Base-by-base conservation (phyloP, 495 filamentous ascomycete genomes). In the Penicillium mononematosum region DNA sequence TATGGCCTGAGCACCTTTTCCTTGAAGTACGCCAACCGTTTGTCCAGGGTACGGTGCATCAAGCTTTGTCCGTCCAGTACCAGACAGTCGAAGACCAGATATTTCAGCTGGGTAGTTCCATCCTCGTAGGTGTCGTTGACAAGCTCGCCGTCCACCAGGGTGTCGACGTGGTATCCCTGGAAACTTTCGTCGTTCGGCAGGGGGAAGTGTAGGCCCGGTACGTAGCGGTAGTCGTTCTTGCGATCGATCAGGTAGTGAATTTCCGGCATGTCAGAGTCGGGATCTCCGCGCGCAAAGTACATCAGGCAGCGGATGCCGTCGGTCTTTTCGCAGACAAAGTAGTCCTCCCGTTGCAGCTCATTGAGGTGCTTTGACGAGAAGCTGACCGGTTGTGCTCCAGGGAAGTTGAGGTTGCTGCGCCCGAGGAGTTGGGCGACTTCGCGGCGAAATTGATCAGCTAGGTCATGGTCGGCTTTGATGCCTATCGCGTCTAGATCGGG, bases 321-420 rank as follows among this genome's bases (percentile, higher is more conserved):
- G 0, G 93, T 96, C 74, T 98, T 98, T 74, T 98, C 94, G 78
- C 94, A 97, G 61, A 98, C 89, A 67, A 90, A 98, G 75, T 97
- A 98, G 70, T 98, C 94, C 51, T 86, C 76, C 39, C 79, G 80
- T 38, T 86, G 84, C 10, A 98, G 78, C 73, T 92, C 92, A 2
- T 83, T 70, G 5, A 96, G 68, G 67, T 98, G 94, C 56, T 81
- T 77, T 22, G 85, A 74, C 46, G 88, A 80, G 69, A 98, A 98
- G 64, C 88, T 92, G 53, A 98, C 91, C 12, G 94, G 94, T 72
- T 98, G 94, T 46, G 94, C 93, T 60, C 94, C 94, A 4, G 94
- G 94, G 57, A 98, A 98, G 56, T 69, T 78, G 25, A 74, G 68
- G 45, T 79, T 81, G 53, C 75, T 81, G 58, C 91, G 82, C 25